Conservation (phyloP, 306 rosid species). For the Pterocarpus macrocarpus region DNA sequence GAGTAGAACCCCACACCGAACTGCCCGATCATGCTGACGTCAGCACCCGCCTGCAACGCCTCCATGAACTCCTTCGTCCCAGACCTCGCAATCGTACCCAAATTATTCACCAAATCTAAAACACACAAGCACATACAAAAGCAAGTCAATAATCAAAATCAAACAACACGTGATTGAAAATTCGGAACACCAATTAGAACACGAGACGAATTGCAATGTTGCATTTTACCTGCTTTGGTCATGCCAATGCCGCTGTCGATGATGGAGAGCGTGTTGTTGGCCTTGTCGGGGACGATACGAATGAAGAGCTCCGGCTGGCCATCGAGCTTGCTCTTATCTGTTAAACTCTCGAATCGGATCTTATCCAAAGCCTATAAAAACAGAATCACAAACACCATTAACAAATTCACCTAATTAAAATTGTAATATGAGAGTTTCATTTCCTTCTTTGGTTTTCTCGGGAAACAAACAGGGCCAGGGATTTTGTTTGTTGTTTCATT, state of each 20-base stretch:
- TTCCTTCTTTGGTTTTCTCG: no score
- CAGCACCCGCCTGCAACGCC: slow-evolving; percentile 79
- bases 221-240: slow-evolving; percentile 74
- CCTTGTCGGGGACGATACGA: slow-evolving; percentile 72
- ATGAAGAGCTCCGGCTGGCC: slow-evolving; percentile 76
- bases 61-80: slow-evolving; percentile 87
- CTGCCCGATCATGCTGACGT: slow-evolving; percentile 83
- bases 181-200: neutral
- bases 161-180: neutral
- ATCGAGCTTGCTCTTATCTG: slow-evolving; percentile 73
- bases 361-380: slow-evolving; percentile 68
- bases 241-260: slow-evolving; percentile 78
- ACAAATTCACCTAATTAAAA: neutral
- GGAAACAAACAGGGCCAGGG: neutral
- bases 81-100: slow-evolving; percentile 80
- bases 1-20: slow-evolving; percentile 84
- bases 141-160: neutral
- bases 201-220: no score
- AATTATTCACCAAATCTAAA: slow-evolving; percentile 77
- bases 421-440: neutral
- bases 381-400: neutral
- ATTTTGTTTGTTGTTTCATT: neutral
- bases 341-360: slow-evolving; percentile 68
- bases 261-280: slow-evolving; percentile 67
- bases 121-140: neutral